These are phyloP conservation scores for Didymella keratinophila DNA, from an alignment of 2,329 filamentous ascomycete genomes.

Conservation along the genomic window DNA sequence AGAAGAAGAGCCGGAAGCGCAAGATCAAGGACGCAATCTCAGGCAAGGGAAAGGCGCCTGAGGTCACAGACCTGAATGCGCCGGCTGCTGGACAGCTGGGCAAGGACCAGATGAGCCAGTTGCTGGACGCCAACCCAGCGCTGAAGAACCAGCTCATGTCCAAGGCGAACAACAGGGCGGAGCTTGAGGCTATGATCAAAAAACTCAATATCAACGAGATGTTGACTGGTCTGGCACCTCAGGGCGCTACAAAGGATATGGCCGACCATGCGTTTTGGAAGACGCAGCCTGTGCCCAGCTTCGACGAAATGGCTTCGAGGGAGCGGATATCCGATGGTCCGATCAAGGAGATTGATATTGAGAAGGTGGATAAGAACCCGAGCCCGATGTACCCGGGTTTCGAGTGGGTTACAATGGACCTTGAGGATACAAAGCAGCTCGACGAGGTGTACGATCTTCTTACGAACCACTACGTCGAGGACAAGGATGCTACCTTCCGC, in stretches of 20 bases:
- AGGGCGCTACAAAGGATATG: slow-evolving; percentile 92
- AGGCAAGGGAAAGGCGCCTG: slow-evolving; percentile 45
- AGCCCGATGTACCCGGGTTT: slow-evolving; percentile 78
- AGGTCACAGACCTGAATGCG: slow-evolving; percentile 35
- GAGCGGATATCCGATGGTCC: slow-evolving; percentile 74
- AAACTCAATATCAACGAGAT: slow-evolving; percentile 74
- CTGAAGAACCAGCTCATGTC: slow-evolving; percentile 49
- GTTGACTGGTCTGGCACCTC: slow-evolving; percentile 76
- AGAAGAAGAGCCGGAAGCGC: slow-evolving; percentile 71
- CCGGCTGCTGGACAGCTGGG: slow-evolving; percentile 44
- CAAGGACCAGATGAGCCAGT: slow-evolving; percentile 48
- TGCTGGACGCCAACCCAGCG: slow-evolving; percentile 50
- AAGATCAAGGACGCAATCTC: slow-evolving; percentile 61
- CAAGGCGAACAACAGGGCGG: slow-evolving; percentile 38
- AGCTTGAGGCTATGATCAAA: slow-evolving; percentile 60
- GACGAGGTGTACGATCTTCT: slow-evolving; percentile 92
- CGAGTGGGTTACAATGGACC: slow-evolving; percentile 92
- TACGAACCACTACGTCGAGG: slow-evolving; percentile 95
- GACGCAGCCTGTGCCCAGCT: slow-evolving; percentile 92
- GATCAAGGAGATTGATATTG: slow-evolving; percentile 79
- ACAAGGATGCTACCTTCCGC: slow-evolving; percentile 94
- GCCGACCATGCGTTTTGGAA: slow-evolving; percentile 98
- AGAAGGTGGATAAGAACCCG: slow-evolving; percentile 80
- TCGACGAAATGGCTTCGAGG: slow-evolving; percentile 60
- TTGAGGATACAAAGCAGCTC: slow-evolving; percentile 77